phyloP scores from a whole-genome alignment of 805 yeast species.

The Komagataella pseudopastoris region DNA sequence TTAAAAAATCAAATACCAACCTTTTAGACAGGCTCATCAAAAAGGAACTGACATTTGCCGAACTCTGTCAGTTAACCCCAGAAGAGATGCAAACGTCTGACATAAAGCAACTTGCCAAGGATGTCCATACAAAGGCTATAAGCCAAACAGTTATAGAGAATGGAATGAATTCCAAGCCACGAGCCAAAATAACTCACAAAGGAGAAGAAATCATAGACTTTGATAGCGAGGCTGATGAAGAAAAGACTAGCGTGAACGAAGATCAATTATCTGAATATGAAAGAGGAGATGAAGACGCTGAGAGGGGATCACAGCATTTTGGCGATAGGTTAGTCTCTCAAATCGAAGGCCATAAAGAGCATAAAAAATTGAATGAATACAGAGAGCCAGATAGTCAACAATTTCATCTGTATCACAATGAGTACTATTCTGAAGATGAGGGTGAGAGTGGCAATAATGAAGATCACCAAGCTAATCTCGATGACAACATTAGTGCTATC shows the following conservation, averaged over 20 bases:
- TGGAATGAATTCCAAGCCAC: constrained; percentile 36
- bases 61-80: constrained; percentile 50
- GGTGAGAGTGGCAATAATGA: not conserved
- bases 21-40: constrained; percentile 45
- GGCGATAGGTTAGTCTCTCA: not conserved
- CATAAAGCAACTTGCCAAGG: constrained; percentile 53
- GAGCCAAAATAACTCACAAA: constrained; percentile 70
- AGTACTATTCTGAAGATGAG: not conserved
- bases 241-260: not conserved
- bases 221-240: constrained; percentile 21
- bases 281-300: not conserved
- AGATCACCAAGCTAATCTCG: not conserved
- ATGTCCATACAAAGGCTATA: constrained; percentile 56
- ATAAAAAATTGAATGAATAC: not conserved
- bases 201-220: constrained; percentile 75
- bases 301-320: not conserved
- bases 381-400: not conserved
- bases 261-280: not conserved
- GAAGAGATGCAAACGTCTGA: constrained; percentile 75
- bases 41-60: constrained; percentile 36
- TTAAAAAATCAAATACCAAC: constrained; percentile 41
- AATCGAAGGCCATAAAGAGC: not conserved
- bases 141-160: constrained; percentile 50
- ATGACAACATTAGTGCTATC: not conserved
- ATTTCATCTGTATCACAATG: not conserved